Conservation (phyloP, 768 basidiomycete species). For the Naganishia kalamii region DNA sequence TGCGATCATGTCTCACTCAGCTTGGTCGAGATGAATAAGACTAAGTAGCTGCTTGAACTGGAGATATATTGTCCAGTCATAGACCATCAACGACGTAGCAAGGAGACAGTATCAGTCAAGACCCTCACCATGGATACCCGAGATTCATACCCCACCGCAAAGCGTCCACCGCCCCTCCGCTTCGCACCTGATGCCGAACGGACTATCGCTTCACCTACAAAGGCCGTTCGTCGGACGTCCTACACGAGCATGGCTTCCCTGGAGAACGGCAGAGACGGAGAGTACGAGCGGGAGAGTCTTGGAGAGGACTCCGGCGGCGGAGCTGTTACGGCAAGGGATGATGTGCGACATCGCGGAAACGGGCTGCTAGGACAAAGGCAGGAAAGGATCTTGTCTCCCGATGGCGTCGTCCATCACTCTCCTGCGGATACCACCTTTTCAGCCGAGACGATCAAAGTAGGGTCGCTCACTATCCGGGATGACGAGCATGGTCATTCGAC, state of each 20-base stretch:
- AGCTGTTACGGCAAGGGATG: neutral
- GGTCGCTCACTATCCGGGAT: neutral
- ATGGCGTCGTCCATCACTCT: neutral
- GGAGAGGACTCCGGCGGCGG: neutral
- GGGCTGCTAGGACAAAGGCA: neutral
- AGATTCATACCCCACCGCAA: neutral
- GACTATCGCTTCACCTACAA: neutral
- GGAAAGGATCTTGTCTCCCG: neutral
- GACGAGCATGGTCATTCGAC: neutral
- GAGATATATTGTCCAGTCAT: no score
- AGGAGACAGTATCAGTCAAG: no score
- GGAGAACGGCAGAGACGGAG: neutral
- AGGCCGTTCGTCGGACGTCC: neutral
- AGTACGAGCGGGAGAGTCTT: neutral
- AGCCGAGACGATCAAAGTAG: neutral
- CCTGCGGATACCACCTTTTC: neutral
- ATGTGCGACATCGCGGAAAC: neutral
- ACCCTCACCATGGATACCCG: no score
- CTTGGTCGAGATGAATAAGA: no score
- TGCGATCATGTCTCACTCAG: no score
- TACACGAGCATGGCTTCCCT: constrained; percentile 11
- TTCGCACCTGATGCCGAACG: neutral
- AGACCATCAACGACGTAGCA: no score
- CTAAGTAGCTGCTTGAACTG: no score
- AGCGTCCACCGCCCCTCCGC: neutral